Conservation (phyloP, 2,329 filamentous ascomycete species). For the Teratosphaeria nubilosa region DNA sequence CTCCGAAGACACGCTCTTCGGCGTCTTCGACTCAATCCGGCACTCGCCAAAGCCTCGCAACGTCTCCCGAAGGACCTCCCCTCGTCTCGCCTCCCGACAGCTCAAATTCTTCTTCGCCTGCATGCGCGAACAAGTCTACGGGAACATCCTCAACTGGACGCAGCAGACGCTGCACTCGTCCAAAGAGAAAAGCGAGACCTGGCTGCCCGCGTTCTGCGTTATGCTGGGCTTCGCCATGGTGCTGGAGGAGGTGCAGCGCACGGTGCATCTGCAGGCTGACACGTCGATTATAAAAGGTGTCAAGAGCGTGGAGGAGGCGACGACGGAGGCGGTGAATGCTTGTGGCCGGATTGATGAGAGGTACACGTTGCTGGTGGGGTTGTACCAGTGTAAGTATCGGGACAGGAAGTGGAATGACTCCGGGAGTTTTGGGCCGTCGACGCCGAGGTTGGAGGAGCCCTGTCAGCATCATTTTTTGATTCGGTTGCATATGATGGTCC, state of each 20-base stretch:
- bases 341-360: slow-evolving; percentile 36
- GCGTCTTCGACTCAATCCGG: slow-evolving; percentile 30
- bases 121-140: slow-evolving; percentile 33
- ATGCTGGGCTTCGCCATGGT: slow-evolving; percentile 40
- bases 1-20: slow-evolving; percentile 27
- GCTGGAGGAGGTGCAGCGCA: slow-evolving; percentile 38
- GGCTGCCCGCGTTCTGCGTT: slow-evolving; percentile 37
- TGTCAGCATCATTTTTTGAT: slow-evolving; percentile 25
- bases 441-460: slow-evolving; percentile 26
- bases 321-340: slow-evolving; percentile 27
- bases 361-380: slow-evolving; percentile 34
- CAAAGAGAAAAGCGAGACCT: slow-evolving; percentile 32
- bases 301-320: slow-evolving; percentile 12
- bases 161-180: slow-evolving; percentile 36
- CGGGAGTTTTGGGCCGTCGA: slow-evolving; percentile 29
- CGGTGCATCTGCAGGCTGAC: slow-evolving; percentile 33
- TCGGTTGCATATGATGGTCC: slow-evolving; percentile 29
- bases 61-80: slow-evolving; percentile 18
- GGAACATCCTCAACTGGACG: slow-evolving; percentile 35
- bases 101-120: slow-evolving; percentile 41
- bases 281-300: slow-evolving; percentile 27
- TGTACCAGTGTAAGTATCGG: slow-evolving; percentile 41
- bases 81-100: slow-evolving; percentile 39
- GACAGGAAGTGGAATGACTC: slow-evolving; percentile 28
- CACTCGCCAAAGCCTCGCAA: slow-evolving; percentile 16